Percentiles rank a stretch among this genome's conserved stretches.
phyloP scores from a whole-genome alignment of 345 rosid genomes.

The Lumnitzera racemosa region DNA sequence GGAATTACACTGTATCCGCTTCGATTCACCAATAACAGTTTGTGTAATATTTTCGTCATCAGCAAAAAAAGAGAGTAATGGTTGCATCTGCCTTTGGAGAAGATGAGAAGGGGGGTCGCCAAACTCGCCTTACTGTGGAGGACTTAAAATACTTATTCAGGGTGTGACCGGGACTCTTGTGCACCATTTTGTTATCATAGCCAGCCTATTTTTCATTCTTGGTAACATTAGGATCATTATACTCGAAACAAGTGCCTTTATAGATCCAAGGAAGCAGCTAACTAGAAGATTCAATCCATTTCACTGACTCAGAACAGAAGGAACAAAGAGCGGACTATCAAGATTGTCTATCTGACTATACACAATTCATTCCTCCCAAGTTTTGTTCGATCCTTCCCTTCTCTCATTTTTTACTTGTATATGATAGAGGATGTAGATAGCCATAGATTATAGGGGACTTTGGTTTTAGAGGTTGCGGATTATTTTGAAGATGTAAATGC shows the following conservation, averaged over 20 bases:
- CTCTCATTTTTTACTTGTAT: slow-evolving; percentile 4
- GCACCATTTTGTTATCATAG: neutral
- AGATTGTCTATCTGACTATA: no score
- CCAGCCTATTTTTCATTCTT: neutral
- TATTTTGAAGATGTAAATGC: no score
- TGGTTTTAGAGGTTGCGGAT: no score
- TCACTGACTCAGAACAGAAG: no score
- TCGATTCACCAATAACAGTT: neutral
- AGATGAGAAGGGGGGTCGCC: slow-evolving; percentile 65
- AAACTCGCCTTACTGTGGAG: slow-evolving; percentile 77
- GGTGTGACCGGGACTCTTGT: slow-evolving; percentile 34
- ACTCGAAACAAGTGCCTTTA: neutral
- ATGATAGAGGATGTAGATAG: slow-evolving; percentile 10
- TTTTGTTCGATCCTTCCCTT: no score
- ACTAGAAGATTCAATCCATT: no score
- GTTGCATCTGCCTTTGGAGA: slow-evolving; percentile 95
- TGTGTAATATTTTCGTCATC: slow-evolving; percentile 9
- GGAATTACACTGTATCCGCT: no score
- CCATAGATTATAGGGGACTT: no score
- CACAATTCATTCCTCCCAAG: no score
- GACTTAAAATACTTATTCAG: slow-evolving; percentile 81
- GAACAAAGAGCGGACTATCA: no score
- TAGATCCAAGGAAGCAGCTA: neutral
- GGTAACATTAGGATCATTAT: neutral
- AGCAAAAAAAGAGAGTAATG: slow-evolving; percentile 95